Percentiles rank a stretch among this genome's conserved stretches.
These are phyloP conservation scores for Discostella pseudostelligera DNA, from an alignment of 108 stramenopile genomes.

Conservation along the genomic window DNA sequence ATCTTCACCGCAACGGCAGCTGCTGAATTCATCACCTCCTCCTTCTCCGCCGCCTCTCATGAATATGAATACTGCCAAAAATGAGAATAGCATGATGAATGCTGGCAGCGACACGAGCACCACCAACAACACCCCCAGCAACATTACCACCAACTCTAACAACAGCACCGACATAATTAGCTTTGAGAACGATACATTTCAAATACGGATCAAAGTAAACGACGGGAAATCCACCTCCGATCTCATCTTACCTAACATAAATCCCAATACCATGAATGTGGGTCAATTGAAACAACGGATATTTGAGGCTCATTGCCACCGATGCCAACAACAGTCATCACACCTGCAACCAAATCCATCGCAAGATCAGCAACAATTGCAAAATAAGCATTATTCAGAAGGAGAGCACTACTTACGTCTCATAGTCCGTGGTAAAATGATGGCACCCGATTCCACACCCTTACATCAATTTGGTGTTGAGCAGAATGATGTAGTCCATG, in stretches of 20 bases:
- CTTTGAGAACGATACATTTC: no score
- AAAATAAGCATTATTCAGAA: no score
- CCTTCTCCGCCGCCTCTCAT: no score
- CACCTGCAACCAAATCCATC: no score
- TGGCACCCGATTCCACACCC: slow-evolving; percentile 66
- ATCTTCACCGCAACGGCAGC: no score
- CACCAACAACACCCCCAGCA: neutral
- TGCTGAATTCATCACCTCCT: no score
- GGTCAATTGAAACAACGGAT: slow-evolving; percentile 23
- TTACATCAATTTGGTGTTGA: slow-evolving; percentile 49
- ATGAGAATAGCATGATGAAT: neutral
- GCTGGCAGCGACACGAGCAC: neutral
- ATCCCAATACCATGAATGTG: neutral
- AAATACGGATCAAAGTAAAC: slow-evolving; percentile 29
- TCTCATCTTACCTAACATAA: slow-evolving; percentile 2
- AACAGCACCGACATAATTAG: no score
- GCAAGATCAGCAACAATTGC: slow-evolving; percentile 1
- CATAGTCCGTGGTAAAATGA: slow-evolving; percentile 69
- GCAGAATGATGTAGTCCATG: slow-evolving; percentile 71
- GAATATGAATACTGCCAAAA: no score
- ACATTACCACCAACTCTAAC: neutral
- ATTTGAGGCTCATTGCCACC: neutral
- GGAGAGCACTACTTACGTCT: slow-evolving; percentile 58
- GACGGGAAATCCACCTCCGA: slow-evolving; percentile 17
- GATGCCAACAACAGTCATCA: neutral